These are phyloP conservation scores for Daldinia eschscholtzii DNA, from an alignment of 2,329 filamentous ascomycete genomes.

Conservation along the genomic window DNA sequence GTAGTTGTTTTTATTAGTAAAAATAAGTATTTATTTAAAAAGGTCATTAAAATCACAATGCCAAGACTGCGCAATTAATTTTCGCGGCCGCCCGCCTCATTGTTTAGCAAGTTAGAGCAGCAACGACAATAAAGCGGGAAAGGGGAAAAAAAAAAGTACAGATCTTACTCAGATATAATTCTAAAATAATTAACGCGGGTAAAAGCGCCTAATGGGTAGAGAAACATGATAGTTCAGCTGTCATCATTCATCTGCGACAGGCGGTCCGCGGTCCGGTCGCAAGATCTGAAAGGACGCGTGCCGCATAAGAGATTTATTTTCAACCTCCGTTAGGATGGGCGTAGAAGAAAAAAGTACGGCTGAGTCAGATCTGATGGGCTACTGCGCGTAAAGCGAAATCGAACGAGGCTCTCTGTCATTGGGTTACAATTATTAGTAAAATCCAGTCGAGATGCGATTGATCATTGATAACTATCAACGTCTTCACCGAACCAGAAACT, in stretches of 20 bases:
- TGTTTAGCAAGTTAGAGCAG: not conserved
- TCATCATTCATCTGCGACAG: not conserved
- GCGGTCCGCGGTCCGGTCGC: not conserved
- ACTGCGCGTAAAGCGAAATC: not conserved
- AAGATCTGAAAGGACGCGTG: constrained; percentile 16
- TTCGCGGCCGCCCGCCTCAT: no score
- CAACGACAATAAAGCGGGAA: not conserved
- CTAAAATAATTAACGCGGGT: not conserved
- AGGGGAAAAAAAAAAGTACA: no score
- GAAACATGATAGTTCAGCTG: not conserved
- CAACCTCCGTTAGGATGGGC: not conserved
- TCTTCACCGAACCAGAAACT: constrained; percentile 28
- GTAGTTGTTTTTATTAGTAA: no score
- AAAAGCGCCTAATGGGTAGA: not conserved
- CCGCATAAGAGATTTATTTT: constrained; percentile 1
- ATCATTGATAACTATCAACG: constrained; percentile 1
- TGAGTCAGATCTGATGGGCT: constrained; percentile 30
- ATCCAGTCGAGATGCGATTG: not conserved
- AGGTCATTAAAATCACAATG: no score
- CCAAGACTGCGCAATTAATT: no score
- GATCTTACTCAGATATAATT: not conserved
- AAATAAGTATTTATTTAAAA: no score
- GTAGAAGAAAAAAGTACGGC: constrained; percentile 2
- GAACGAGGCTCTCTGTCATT: not conserved
- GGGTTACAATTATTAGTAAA: constrained; percentile 15